phyloP scores from a whole-genome alignment of 2,329 filamentous ascomycete genomes.

The Aureobasidium sp. region DNA sequence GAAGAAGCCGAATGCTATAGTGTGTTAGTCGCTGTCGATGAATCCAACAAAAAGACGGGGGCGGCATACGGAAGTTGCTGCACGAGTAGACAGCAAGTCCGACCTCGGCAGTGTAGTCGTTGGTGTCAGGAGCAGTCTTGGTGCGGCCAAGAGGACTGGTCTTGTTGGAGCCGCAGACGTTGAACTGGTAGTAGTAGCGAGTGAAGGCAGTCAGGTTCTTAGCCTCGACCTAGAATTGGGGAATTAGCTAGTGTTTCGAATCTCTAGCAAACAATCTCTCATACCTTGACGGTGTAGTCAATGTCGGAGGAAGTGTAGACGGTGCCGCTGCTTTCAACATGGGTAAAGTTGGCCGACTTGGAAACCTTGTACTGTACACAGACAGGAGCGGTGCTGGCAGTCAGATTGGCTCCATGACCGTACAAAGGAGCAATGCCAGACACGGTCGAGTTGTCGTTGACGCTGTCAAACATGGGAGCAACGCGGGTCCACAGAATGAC shows the following conservation, averaged over 20 bases:
- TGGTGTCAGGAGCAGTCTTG: constrained; percentile 57
- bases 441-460: constrained; percentile 43
- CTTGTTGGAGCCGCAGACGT: constrained; percentile 56
- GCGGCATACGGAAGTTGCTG: constrained; percentile 53
- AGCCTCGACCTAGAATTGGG: constrained; percentile 52
- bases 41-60: neutral
- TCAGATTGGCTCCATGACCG: constrained; percentile 41
- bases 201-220: constrained; percentile 56
- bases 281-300: constrained; percentile 66
- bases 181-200: constrained; percentile 64
- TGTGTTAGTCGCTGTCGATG: neutral
- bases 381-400: constrained; percentile 52
- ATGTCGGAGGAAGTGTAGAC: constrained; percentile 66
- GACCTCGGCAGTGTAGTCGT: constrained; percentile 51
- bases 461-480: constrained; percentile 34
- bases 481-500: constrained; percentile 39
- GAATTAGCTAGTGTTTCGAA: constrained; percentile 12
- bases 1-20: constrained; percentile 40
- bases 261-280: neutral
- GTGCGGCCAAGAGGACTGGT: constrained; percentile 59
- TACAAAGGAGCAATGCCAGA: constrained; percentile 50
- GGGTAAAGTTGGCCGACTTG: constrained; percentile 39
- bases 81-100: constrained; percentile 65
- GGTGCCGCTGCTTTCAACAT: constrained; percentile 49
- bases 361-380: constrained; percentile 61